Conservation (phyloP, 495 filamentous ascomycete genomes). For the Penicillium coffeae region DNA sequence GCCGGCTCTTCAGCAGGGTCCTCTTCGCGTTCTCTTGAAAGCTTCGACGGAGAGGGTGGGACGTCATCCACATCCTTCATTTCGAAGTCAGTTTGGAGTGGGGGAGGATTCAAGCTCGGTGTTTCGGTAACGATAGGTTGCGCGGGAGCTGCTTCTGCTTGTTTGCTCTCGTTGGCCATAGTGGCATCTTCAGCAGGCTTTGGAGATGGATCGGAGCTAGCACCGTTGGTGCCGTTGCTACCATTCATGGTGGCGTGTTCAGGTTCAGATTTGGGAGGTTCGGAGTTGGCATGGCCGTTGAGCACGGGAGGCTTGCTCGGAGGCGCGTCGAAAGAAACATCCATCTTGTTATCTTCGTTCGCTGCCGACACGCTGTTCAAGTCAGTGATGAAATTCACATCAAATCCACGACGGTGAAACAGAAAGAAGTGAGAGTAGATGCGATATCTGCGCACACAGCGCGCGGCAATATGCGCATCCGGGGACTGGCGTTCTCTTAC, state of each 20-base stretch:
- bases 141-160: neutral
- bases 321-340: neutral
- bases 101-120: slow-evolving; percentile 10
- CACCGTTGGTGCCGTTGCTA: neutral
- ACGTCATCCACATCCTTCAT: slow-evolving; percentile 39
- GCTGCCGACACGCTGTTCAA: neutral
- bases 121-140: slow-evolving; percentile 6
- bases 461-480: too few relatives aligned
- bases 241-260: neutral
- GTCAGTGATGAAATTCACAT: too few relatives aligned
- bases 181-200: neutral
- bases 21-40: slow-evolving; percentile 65
- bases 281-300: neutral
- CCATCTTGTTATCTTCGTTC: neutral
- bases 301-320: neutral
- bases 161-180: neutral
- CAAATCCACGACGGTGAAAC: too few relatives aligned
- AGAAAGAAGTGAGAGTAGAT: too few relatives aligned
- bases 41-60: slow-evolving; percentile 49
- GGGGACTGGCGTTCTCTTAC: slow-evolving; percentile 31
- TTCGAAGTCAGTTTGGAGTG: slow-evolving; percentile 32
- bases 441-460: too few relatives aligned
- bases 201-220: neutral
- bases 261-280: neutral
- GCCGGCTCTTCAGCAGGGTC: slow-evolving; percentile 69